A percentile compares a stretch with the other conserved stretches of the same genome.
Conservation (phyloP, 2,329 filamentous ascomycete species). For the Fusarium sp. region DNA sequence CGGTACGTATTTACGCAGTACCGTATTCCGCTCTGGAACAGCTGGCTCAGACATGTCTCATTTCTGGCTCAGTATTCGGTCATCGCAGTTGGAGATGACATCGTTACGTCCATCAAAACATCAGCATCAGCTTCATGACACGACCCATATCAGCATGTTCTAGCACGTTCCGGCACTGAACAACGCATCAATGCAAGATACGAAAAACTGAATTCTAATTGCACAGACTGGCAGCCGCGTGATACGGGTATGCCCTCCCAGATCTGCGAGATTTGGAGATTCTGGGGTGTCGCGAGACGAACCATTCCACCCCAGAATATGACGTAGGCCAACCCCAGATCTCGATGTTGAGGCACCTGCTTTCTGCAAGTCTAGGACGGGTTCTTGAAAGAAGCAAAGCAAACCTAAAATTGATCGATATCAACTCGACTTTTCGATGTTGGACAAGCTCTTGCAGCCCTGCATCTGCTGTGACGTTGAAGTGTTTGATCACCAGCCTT, state of each 20-base stretch:
- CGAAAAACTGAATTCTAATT: neutral
- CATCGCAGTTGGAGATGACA: slow-evolving; percentile 16
- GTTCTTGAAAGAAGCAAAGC: slow-evolving; percentile 1
- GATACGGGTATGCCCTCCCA: slow-evolving; percentile 10
- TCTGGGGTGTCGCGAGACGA: slow-evolving; percentile 29
- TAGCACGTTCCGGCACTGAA: slow-evolving; percentile 4
- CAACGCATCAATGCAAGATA: slow-evolving; percentile 14
- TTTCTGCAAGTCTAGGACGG: neutral
- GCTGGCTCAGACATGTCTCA: slow-evolving; percentile 2
- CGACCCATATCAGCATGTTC: neutral
- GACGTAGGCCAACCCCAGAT: slow-evolving; percentile 44
- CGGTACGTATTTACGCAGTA: too few species aligned
- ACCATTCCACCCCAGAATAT: slow-evolving; percentile 41
- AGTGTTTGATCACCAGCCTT: slow-evolving; percentile 26
- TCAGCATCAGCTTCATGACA: neutral
- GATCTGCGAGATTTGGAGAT: slow-evolving; percentile 29
- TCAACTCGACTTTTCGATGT: slow-evolving; percentile 30
- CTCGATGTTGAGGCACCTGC: slow-evolving; percentile 34
- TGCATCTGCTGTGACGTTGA: slow-evolving; percentile 40
- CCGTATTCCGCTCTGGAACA: neutral
- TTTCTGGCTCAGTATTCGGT: slow-evolving; percentile 17
- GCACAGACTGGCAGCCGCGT: slow-evolving; percentile 19
- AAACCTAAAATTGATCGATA: slow-evolving; percentile 19
- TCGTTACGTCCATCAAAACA: slow-evolving; percentile 2
- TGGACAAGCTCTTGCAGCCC: slow-evolving; percentile 21